Conservation (phyloP, 495 filamentous ascomycete species). For the Ramalina intermedia region DNA sequence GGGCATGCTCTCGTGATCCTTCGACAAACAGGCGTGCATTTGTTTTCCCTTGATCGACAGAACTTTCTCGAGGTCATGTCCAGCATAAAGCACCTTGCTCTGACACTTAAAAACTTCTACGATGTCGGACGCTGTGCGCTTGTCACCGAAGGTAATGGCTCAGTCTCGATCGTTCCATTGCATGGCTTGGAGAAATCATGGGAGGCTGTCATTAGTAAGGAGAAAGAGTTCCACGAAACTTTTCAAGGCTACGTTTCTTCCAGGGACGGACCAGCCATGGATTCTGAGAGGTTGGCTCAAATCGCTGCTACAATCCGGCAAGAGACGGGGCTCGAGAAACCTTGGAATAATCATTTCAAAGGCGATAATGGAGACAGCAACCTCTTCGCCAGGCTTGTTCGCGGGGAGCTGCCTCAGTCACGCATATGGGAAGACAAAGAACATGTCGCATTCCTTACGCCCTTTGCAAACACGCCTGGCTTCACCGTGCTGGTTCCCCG, state of each 20-base stretch:
- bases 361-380: not conserved
- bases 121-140: not conserved
- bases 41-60: not conserved
- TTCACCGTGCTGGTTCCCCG: conserved; percentile 7
- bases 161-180: not conserved
- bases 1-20: not conserved
- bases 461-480: conserved; percentile 2
- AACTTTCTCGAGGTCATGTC: not conserved
- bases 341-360: not conserved
- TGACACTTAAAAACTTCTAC: not conserved
- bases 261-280: not conserved
- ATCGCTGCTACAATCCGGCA: not conserved
- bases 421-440: not conserved
- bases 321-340: not conserved
- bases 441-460: conserved; percentile 1
- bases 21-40: not conserved
- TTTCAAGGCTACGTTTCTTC: not conserved
- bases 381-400: not conserved
- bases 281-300: too few relatives aligned
- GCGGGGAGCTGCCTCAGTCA: conserved; percentile 1
- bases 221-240: not conserved
- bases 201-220: not conserved
- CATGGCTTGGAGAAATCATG: not conserved
- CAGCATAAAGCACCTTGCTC: not conserved
- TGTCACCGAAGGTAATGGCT: not conserved